phyloP scores from a whole-genome alignment of 768 basidiomycete species.

The Epithele typhae region DNA sequence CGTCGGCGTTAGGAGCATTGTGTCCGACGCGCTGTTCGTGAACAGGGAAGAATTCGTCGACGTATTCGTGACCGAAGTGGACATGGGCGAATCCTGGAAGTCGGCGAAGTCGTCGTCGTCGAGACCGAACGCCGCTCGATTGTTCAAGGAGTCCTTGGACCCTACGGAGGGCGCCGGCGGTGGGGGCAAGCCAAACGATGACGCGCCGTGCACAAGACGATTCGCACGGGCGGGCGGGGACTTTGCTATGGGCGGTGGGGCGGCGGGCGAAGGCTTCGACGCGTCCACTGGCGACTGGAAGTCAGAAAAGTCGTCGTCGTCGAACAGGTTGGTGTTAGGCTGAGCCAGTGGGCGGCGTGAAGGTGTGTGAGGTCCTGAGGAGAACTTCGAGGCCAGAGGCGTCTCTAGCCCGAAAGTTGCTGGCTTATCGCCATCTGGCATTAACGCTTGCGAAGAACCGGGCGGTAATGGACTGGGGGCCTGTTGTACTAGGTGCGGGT shows the following conservation, averaged over 20 bases:
- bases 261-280: not conserved
- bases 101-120: conserved; percentile 23
- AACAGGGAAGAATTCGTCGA: conserved; percentile 22
- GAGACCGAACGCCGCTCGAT: conserved; percentile 3
- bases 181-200: conserved; percentile 6
- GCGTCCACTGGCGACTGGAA: conserved; percentile 23
- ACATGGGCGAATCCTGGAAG: conserved; percentile 17
- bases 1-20: conserved; percentile 17
- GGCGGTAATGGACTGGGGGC: conserved; percentile 1
- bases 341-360: conserved; percentile 2
- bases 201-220: not conserved
- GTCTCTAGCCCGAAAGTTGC: not conserved
- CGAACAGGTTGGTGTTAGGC: conserved; percentile 11
- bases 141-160: not conserved
- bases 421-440: not conserved
- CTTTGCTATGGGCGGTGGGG: conserved; percentile 10
- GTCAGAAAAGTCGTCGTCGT: conserved; percentile 24
- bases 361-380: not conserved
- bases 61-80: conserved; percentile 15
- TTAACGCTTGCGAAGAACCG: conserved; percentile 6
- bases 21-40: conserved; percentile 18
- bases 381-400: conserved; percentile 4
- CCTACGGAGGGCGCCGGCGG: conserved; percentile 1
- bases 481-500: conserved; percentile 9
- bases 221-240: conserved; percentile 1